Conservation (phyloP, 306 rosid species). For the Gastrolobium villosum region DNA sequence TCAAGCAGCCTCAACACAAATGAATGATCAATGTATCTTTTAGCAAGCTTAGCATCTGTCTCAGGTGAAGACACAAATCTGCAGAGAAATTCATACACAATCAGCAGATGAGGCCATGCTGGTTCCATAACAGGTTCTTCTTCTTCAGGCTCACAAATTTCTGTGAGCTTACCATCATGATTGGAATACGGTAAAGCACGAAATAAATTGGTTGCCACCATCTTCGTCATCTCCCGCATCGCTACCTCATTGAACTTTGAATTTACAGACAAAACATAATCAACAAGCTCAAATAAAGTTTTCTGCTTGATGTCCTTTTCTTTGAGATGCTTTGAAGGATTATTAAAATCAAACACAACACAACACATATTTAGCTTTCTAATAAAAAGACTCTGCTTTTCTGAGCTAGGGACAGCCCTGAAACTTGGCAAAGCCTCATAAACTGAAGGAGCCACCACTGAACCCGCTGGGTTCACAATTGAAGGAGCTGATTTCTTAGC, state of each 20-base stretch:
- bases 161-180: conserved; percentile 57
- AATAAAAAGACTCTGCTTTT: conserved; percentile 60
- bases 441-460: conserved; percentile 45
- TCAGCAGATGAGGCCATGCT: conserved; percentile 74
- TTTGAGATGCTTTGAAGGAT: conserved; percentile 59
- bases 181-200: conserved; percentile 58
- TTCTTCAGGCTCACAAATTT: conserved; percentile 63
- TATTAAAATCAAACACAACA: conserved; percentile 64
- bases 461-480: conserved; percentile 43
- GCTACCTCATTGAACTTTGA: conserved; percentile 63
- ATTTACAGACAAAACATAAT: conserved; percentile 56
- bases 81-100: conserved; percentile 65
- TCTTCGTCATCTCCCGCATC: conserved; percentile 67
- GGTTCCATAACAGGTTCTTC: conserved; percentile 72
- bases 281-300: conserved; percentile 71
- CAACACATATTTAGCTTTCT: conserved; percentile 67
- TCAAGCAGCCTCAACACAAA: conserved; percentile 70
- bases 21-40: conserved; percentile 65
- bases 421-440: conserved; percentile 72
- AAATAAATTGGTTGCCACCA: conserved; percentile 66
- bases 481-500: conserved; percentile 50
- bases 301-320: conserved; percentile 69
- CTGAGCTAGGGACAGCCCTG: conserved; percentile 61
- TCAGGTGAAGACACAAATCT: conserved; percentile 69
- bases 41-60: conserved; percentile 74